Base-by-base conservation (phyloP, 129 eudicot genomes). In the Mikania micrantha region DNA sequence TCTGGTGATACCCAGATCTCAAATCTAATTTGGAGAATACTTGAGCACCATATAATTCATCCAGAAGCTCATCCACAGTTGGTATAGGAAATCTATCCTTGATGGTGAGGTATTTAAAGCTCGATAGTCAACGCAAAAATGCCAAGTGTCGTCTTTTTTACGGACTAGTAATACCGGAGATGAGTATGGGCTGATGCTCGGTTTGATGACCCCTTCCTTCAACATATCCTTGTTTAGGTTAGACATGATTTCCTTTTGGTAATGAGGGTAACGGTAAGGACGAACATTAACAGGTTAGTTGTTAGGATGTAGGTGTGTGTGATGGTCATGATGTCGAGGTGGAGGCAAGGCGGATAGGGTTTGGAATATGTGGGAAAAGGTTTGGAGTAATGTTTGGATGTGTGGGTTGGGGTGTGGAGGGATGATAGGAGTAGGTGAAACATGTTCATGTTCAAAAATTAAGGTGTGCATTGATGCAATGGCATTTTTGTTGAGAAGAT, bases 361-460 rank as follows among this genome's bases (percentile, higher is more conserved):
- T 0, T n/a, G 6, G 22, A 34, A 32, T 6, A 60, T 60, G 25
- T 16, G 4, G 10, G 38, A 9, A 13, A 2, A 25, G 0, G 10
- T 28, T 11, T 31, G 11, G 0, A 57, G 1, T 11, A 4, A 4
- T 9, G 19, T 5, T 12, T 56, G 6, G 1, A 9, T 25, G 5
- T 56, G 36, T 10, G 62, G 36, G 16, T 3, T 0, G 2, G 16
- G 0, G 0, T 0, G n/a, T 27, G 19, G 1, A 0, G 19, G 20
- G 0, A 0, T 16, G 20, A 4, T n/a, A 0, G 5, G 5, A 5
- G 0, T 4, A 0, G 0, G 1, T 0, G 0, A 1, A 0, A 0
- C 0, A 1, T 20, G 20, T 45, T 45, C 2, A 15, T 16, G 45
- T 0, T 40, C 2, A 1, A 40, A 40, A 0, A 40, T 40, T 0